phyloP scores from a whole-genome alignment of 139 green algal genomes.

The Micractinium conductrix region DNA sequence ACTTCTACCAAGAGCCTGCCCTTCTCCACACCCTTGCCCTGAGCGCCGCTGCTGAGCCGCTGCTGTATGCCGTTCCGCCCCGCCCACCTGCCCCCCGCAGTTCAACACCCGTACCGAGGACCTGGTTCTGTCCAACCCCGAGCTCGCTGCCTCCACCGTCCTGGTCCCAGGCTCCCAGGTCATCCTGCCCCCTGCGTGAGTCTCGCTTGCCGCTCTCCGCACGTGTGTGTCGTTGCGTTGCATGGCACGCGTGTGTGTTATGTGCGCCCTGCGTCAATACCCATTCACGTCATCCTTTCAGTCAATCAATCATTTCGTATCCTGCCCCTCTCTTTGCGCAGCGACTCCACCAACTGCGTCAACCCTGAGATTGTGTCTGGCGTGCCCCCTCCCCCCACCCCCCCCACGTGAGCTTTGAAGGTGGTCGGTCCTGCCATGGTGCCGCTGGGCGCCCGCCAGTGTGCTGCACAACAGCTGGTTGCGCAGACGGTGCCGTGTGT shows the following conservation, averaged over 20 bases:
- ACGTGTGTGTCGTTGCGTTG: background rate
- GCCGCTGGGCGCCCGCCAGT: no score
- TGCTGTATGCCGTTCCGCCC: no score
- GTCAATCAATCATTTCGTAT: background rate
- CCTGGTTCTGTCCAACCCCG: constrained; percentile 26
- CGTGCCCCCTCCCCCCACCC: background rate
- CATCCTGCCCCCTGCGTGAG: constrained; percentile 32
- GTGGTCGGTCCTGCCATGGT: no score
- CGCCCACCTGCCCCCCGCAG: background rate
- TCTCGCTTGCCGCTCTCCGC: background rate
- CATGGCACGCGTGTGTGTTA: background rate
- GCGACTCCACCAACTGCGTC: background rate
- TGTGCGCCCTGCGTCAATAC: no score
- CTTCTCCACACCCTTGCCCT: no score
- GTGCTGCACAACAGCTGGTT: no score
- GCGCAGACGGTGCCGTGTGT: no score
- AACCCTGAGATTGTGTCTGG: constrained; percentile 17
- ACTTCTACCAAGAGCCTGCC: no score
- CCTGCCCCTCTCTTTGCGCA: background rate
- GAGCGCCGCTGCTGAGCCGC: no score
- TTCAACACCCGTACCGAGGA: constrained; percentile 38
- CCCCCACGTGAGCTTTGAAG: constrained; percentile 13
- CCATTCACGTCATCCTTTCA: no score
- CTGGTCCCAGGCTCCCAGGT: constrained; percentile 30
- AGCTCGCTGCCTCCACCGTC: constrained; percentile 13